phyloP scores from a whole-genome alignment of 192 early-diverging fungal species.

The Entrophospora sp. region DNA sequence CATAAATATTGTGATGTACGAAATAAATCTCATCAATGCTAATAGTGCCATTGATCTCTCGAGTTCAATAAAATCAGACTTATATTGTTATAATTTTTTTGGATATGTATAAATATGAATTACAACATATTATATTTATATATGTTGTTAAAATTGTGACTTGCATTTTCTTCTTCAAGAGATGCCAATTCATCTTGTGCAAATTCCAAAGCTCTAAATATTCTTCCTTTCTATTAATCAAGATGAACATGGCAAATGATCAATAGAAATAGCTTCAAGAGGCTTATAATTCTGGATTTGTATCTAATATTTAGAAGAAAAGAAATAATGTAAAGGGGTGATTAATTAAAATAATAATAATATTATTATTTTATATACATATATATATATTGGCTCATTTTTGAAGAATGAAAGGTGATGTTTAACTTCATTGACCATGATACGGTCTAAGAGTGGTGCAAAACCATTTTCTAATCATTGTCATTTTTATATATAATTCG shows the following conservation, averaged over 20 bases:
- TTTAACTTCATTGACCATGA: constrained; percentile 3
- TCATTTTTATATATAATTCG: background rate
- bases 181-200: constrained; percentile 96
- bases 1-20: constrained; percentile 86
- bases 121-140: no score
- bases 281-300: constrained; percentile 85
- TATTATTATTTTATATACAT: no score
- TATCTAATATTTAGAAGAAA: constrained; percentile 72
- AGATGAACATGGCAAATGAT: no score
- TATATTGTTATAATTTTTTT: no score
- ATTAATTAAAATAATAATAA: background rate
- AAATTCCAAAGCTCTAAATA: constrained; percentile 84
- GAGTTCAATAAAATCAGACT: constrained; percentile 88
- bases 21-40: constrained; percentile 81
- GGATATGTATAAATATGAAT: no score
- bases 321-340: background rate
- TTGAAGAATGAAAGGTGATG: constrained; percentile 22
- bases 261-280: no score
- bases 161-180: constrained; percentile 90
- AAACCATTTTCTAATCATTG: constrained; percentile 19
- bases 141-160: background rate
- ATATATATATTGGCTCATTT: constrained; percentile 18
- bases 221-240: constrained; percentile 84
- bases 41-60: constrained; percentile 95
- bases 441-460: constrained; percentile 21